Evolutionary conservation across 768 basidiomycete species (phyloP), one percentile per base, ranked within the genome.

Genomic region (Mycena filopes): DNA sequence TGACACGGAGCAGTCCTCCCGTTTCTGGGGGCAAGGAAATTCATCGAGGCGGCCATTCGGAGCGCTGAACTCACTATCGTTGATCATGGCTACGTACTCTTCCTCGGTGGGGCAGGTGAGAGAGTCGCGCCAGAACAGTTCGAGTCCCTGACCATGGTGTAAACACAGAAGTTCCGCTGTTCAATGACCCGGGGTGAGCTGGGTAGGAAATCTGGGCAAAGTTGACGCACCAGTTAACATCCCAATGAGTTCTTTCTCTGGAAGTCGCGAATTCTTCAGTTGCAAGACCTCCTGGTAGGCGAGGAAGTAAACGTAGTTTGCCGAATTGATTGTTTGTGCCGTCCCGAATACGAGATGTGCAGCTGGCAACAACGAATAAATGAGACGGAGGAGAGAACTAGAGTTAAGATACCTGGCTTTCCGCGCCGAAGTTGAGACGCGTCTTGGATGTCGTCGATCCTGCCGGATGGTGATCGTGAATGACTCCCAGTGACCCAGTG

Each of bases 321-420:
- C 97, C 0, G 92, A 89, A 75, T 99, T 99, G 80, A 99, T 96
- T 0, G 97, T 98, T 74, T 98, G 97, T 0, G 97, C 95, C 3
- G 98, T 80, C 1, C 97, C 97, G 71, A 97, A 99, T 69, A 99
- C 97, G 80, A 94, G 94, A 80, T 99, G 96, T 0, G 94, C 88
- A 23, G 96, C 96, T 90, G 45, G 66, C 0, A 61, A 18, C 33
- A 3, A 46, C 26, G 16, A n/a, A n/a, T 10, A 36, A 36, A 9
- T 11, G 15, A 33, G 12, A 33, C 12, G 12, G 23, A 21, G 40
- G 18, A 12, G 28, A 36, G n/a, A 25, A 50, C 6, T n/a, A n/a
- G n/a, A n/a, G n/a, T 10, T 16, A n/a, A 42, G 20, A 38, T 72
- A 84, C 92, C 93, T 72, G 96, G 96, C 29, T 87, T 83, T 2